These are phyloP conservation scores for Basidioascus undulatus DNA, from an alignment of 768 basidiomycete species.

Conservation along the genomic window DNA sequence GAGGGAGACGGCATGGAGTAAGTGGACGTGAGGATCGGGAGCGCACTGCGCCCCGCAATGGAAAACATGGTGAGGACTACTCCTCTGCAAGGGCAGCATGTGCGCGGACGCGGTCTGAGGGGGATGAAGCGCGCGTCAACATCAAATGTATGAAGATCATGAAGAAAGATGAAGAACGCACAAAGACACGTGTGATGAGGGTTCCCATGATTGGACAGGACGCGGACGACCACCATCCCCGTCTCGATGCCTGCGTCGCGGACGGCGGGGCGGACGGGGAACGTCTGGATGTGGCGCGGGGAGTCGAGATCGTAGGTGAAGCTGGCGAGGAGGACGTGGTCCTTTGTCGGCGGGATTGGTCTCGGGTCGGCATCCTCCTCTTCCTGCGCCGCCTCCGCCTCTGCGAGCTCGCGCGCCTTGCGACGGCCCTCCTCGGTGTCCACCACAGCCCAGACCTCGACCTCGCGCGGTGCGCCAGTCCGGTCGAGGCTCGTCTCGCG, in stretches of 20 bases:
- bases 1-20: no score
- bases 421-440: slow-evolving; percentile 50
- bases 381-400: background rate
- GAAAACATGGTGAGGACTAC: no score
- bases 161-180: no score
- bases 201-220: slow-evolving; percentile 72
- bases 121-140: no score
- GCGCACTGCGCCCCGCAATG: no score
- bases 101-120: slow-evolving; percentile 57
- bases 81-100: slow-evolving; percentile 28
- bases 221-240: slow-evolving; percentile 52
- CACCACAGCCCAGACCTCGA: slow-evolving; percentile 79
- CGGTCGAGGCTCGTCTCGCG: slow-evolving; percentile 52
- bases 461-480: slow-evolving; percentile 46
- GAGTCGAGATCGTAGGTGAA: slow-evolving; percentile 38
- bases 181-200: slow-evolving; percentile 65
- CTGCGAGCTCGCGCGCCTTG: slow-evolving; percentile 25
- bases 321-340: slow-evolving; percentile 34
- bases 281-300: slow-evolving; percentile 45
- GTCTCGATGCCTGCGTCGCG: slow-evolving; percentile 52
- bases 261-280: slow-evolving; percentile 45
- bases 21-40: no score
- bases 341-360: background rate
- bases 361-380: background rate
- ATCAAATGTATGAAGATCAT: no score